These are phyloP conservation scores for Euryodendron excelsum DNA, from an alignment of 148 eudicot species.

Conservation along the genomic window DNA sequence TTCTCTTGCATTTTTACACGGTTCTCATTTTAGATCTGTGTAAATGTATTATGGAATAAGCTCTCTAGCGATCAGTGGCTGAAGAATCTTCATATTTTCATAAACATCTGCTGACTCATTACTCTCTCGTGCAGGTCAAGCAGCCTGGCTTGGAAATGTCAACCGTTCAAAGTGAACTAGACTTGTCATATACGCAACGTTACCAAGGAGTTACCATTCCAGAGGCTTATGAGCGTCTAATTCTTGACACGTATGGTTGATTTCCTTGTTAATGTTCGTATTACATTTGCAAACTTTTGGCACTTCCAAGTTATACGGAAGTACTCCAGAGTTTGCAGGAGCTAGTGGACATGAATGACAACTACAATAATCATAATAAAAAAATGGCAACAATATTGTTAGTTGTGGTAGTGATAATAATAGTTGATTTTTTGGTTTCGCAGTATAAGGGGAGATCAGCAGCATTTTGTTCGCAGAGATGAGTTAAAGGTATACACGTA, in stretches of 20 bases:
- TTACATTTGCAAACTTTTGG: neutral
- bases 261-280: neutral
- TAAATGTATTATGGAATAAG: neutral
- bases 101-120: neutral
- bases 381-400: no score
- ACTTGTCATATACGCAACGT: slow-evolving; percentile 77
- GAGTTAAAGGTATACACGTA: slow-evolving; percentile 67
- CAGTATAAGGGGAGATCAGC: slow-evolving; percentile 96
- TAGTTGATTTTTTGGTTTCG: slow-evolving; percentile 14
- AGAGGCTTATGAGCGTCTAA: slow-evolving; percentile 88
- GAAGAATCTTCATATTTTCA: neutral
- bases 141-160: slow-evolving; percentile 83
- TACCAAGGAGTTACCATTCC: slow-evolving; percentile 75
- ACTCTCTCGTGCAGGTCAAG: slow-evolving; percentile 55
- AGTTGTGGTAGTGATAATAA: no score
- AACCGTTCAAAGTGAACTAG: slow-evolving; percentile 79
- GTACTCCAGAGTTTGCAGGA: no score
- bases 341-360: no score
- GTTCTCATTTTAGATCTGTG: neutral
- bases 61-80: neutral
- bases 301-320: no score
- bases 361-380: no score
- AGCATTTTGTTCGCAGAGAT: slow-evolving; percentile 95
- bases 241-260: slow-evolving; percentile 75
- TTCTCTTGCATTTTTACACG: slow-evolving; percentile 2